These are phyloP conservation scores for Aspergillus vadensis DNA, from an alignment of 2,329 filamentous ascomycete species.

Conservation along the genomic window DNA sequence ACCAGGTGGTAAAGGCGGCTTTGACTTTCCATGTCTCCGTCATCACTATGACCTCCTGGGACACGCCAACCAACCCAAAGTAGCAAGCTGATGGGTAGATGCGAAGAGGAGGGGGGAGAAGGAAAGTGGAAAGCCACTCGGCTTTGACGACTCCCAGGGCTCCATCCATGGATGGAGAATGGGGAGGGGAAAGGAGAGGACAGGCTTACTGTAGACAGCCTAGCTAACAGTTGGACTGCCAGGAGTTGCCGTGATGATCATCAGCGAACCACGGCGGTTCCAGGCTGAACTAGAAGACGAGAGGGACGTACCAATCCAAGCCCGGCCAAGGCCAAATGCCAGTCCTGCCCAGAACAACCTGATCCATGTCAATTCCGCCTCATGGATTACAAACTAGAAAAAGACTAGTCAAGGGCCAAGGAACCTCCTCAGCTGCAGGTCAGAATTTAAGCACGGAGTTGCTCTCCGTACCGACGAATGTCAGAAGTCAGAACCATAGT, in stretches of 20 bases:
- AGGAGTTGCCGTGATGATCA: constrained; percentile 5
- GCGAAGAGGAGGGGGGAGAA: too few relatives aligned
- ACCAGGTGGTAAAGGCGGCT: constrained; percentile 4
- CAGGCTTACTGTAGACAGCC: too few relatives aligned
- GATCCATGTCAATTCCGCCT: neutral
- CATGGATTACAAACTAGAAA: neutral
- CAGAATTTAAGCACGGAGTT: constrained; percentile 3
- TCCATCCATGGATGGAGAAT: neutral
- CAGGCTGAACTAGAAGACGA: neutral
- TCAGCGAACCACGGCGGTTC: constrained; percentile 1
- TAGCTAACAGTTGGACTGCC: too few relatives aligned
- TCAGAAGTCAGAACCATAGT: constrained; percentile 1
- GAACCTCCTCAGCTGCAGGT: neutral
- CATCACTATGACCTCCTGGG: neutral
- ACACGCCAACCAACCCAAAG: neutral
- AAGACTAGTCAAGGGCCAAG: neutral
- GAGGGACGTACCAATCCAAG: too few relatives aligned
- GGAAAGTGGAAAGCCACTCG: neutral
- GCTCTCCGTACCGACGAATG: neutral
- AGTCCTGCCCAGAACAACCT: neutral
- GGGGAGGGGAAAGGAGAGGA: too few relatives aligned
- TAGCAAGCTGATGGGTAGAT: too few relatives aligned
- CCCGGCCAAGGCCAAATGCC: neutral
- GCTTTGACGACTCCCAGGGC: neutral
- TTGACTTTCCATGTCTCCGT: constrained; percentile 10